A percentile compares a stretch with the other conserved stretches of the same genome.
These are phyloP conservation scores for Jatropha curcas DNA, from an alignment of 345 rosid genomes.

Conservation along the genomic window DNA sequence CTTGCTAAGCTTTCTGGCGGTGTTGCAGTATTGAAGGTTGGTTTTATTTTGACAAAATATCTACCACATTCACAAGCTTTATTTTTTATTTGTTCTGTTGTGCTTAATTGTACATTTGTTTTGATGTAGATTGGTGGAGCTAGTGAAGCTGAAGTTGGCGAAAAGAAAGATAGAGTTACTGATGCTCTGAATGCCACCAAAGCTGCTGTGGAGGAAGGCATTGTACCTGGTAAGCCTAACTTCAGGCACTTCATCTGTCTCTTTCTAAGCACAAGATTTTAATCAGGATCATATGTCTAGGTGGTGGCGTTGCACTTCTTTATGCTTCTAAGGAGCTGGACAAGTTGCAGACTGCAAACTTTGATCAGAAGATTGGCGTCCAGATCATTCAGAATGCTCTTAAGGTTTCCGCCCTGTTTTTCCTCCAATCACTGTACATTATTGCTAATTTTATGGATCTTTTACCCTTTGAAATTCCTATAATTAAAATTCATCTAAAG, in stretches of 20 bases:
- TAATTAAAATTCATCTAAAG: neutral
- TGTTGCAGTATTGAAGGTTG: slow-evolving; percentile 26
- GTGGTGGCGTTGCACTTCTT: slow-evolving; percentile 38
- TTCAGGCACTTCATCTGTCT: neutral
- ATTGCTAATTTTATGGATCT: neutral
- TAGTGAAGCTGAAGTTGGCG: slow-evolving; percentile 34
- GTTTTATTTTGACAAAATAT: neutral
- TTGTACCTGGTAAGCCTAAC: slow-evolving; percentile 26
- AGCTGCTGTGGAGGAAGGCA: slow-evolving; percentile 36
- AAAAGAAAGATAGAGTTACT: slow-evolving; percentile 34
- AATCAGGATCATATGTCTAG: neutral
- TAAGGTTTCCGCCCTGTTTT: slow-evolving; percentile 20
- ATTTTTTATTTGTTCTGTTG: neutral
- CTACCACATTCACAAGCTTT: neutral
- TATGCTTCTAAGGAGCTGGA: slow-evolving; percentile 33
- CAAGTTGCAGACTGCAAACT: slow-evolving; percentile 30
- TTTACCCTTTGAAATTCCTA: too few relatives aligned
- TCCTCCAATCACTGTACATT: neutral
- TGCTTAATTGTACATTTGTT: neutral
- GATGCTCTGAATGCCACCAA: slow-evolving; percentile 38
- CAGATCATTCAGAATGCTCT: slow-evolving; percentile 37
- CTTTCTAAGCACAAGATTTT: neutral
- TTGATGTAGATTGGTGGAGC: slow-evolving; percentile 30
- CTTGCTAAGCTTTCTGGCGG: slow-evolving; percentile 31
- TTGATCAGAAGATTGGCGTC: slow-evolving; percentile 34